Evolutionary conservation across 169 alveolate genomes (phyloP), one percentile per base, ranked within the genome.

Genomic region (Eimeria zaria): DNA sequence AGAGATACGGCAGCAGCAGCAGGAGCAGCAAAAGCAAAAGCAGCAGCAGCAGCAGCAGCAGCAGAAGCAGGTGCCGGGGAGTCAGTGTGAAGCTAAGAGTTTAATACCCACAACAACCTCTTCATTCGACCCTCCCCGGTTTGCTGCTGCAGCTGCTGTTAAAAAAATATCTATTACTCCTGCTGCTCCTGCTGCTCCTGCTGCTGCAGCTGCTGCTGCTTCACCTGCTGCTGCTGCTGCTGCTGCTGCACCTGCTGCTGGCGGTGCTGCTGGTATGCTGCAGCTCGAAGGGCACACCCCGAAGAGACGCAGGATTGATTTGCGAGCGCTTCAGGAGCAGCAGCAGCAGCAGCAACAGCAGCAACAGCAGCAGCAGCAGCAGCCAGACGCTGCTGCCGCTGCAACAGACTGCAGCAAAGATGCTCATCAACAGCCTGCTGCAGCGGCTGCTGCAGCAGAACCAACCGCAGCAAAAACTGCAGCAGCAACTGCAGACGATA

Each of bases 231-330:
- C 74, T n/a, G 41, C 74, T 18, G 74, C 30, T 18, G 74, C 74
- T n/a, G 41, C 74, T n/a, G 74, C 41, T 18, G 74, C 41, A 18
- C 74, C 74, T 12, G 58, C 58, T 51, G 6, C 58, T 51, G 18
- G 58, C 6, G 58, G 18, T 51, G 58, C 58, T 8, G 6, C 58
- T 51, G 18, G 12, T 6, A 6, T n/a, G 51, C 78, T n/a, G 78
- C 44, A 73, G n/a, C 84, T 73, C n/a, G 84, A 7, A 9, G 84
- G 84, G 84, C 46, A n/a, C 46, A 73, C 84, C 18, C 84, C 84
- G 20, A 73, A 73, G 84, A 73, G 51, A 39, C 84, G 84, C 55
- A 73, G 84, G 51, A 73, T 73, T 20, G 84, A 73, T 67, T 30
- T 67, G 44, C 78, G 30, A 60, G 30, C 18, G 69, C 30, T 12